Conservation (phyloP, 179 eudicot species). For the Corrigiola litoralis region DNA sequence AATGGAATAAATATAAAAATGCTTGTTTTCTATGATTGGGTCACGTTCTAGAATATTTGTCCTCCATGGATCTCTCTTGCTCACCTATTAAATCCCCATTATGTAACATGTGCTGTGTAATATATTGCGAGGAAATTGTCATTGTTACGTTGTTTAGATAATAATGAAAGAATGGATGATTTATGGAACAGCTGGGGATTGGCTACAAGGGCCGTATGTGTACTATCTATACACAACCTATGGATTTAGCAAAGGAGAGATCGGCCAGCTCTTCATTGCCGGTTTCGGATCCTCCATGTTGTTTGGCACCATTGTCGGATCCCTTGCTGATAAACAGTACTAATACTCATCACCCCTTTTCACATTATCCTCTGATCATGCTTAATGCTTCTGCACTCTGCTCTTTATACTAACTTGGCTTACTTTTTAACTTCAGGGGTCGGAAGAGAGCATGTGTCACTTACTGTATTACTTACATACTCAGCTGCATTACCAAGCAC, state of each 20-base stretch:
- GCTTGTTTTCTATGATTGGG: not conserved
- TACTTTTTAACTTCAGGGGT: constrained; percentile 47
- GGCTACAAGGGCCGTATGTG: constrained; percentile 98
- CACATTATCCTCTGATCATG: not conserved
- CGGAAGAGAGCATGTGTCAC: constrained; percentile 92
- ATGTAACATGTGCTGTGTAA: too few species aligned
- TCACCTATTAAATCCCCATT: too few species aligned
- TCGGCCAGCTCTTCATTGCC: constrained; percentile 94
- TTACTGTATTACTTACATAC: constrained; percentile 60
- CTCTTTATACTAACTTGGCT: too few species aligned
- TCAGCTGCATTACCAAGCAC: constrained; percentile 79
- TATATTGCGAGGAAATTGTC: not conserved
- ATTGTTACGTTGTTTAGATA: not conserved
- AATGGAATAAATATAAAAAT: too few species aligned
- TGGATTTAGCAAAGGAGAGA: constrained; percentile 85
- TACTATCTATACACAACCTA: constrained; percentile 82
- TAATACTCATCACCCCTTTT: not conserved
- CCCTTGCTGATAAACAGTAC: constrained; percentile 90
- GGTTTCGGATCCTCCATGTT: constrained; percentile 98
- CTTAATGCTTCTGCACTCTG: too few species aligned
- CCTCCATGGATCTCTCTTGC: too few species aligned
- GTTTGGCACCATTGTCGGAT: constrained; percentile 94
- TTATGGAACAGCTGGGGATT: constrained; percentile 77
- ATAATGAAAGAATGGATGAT: not conserved
- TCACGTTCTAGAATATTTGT: too few species aligned